Percentiles rank a stretch among this genome's conserved stretches.
Conservation (phyloP, 176 grass and related monocot genomes). For the Metroxylon sagu region DNA sequence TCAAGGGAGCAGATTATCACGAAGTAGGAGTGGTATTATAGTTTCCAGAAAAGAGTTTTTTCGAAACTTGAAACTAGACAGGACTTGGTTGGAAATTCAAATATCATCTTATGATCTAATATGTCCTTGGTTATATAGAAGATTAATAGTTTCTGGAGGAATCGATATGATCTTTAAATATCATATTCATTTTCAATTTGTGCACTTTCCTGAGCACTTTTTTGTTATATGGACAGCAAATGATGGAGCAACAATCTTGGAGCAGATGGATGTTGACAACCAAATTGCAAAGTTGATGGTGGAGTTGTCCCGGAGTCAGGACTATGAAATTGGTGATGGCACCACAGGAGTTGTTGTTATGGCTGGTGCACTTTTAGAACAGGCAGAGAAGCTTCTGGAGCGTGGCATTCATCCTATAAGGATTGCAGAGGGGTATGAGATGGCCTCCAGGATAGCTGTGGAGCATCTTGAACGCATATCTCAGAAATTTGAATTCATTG, state of each 20-base stretch:
- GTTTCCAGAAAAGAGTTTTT: too few relatives aligned
- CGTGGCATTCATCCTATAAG: constrained; percentile 76
- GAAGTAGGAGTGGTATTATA: too few relatives aligned
- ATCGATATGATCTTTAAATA: too few relatives aligned
- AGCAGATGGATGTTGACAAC: constrained; percentile 87
- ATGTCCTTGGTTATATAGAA: too few relatives aligned
- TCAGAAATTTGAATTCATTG: constrained; percentile 53
- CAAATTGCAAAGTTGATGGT: constrained; percentile 92
- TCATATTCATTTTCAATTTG: too few relatives aligned
- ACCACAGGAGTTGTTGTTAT: constrained; percentile 77
- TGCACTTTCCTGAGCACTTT: too few relatives aligned
- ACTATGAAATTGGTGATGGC: constrained; percentile 92
- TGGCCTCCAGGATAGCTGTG: constrained; percentile 83
- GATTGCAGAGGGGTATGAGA: constrained; percentile 73
- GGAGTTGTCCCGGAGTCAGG: constrained; percentile 70
- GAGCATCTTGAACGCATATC: constrained; percentile 69
- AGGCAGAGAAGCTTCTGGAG: constrained; percentile 81
- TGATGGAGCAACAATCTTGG: constrained; percentile 77
- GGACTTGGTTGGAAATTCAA: too few relatives aligned
- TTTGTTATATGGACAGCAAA: constrained; percentile 34
- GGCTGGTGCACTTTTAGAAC: constrained; percentile 71
- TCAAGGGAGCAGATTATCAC: too few relatives aligned
- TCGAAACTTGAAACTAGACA: too few relatives aligned
- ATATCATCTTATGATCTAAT: too few relatives aligned
- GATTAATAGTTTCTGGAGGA: too few relatives aligned